phyloP scores from a whole-genome alignment of 2,329 filamentous ascomycete species.

The Fusarium compactum region DNA sequence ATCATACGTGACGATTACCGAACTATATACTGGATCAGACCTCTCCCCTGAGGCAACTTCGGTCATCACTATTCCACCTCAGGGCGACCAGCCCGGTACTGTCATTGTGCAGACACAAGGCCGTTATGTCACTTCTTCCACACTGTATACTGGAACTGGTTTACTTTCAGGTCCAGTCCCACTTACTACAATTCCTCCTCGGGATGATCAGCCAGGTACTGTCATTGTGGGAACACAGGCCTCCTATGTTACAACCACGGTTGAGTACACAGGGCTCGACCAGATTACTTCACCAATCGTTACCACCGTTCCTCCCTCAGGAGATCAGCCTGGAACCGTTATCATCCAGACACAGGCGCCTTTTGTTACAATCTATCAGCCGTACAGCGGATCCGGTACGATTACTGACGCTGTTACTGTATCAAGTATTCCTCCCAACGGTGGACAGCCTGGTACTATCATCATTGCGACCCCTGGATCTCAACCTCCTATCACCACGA shows the following conservation, averaged over 20 bases:
- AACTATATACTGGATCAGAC: conserved; percentile 19
- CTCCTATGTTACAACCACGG: conserved; percentile 24
- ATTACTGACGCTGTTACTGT: conserved; percentile 28
- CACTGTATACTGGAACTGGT: conserved; percentile 18
- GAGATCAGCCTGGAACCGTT: conserved; percentile 21
- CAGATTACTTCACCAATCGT: conserved; percentile 11
- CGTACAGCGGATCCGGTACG: conserved; percentile 10
- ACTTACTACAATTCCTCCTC: conserved; percentile 18
- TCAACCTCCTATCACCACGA: conserved; percentile 18
- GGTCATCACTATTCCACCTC: background rate
- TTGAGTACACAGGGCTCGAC: conserved; percentile 8
- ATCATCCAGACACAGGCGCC: conserved; percentile 25
- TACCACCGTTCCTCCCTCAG: conserved; percentile 15
- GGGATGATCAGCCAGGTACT: conserved; percentile 22
- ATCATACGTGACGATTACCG: conserved; percentile 25
- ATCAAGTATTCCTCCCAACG: conserved; percentile 17
- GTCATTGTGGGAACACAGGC: conserved; percentile 10
- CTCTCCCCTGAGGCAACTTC: conserved; percentile 14
- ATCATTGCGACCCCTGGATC: conserved; percentile 16
- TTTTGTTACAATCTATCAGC: conserved; percentile 14
- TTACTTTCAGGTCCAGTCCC: conserved; percentile 11
- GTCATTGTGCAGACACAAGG: conserved; percentile 13
- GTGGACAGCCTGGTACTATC: conserved; percentile 23
- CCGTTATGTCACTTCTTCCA: conserved; percentile 9
- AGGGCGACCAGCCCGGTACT: conserved; percentile 23